phyloP scores from a whole-genome alignment of 768 basidiomycete genomes.

The Lactifluus echinatus region DNA sequence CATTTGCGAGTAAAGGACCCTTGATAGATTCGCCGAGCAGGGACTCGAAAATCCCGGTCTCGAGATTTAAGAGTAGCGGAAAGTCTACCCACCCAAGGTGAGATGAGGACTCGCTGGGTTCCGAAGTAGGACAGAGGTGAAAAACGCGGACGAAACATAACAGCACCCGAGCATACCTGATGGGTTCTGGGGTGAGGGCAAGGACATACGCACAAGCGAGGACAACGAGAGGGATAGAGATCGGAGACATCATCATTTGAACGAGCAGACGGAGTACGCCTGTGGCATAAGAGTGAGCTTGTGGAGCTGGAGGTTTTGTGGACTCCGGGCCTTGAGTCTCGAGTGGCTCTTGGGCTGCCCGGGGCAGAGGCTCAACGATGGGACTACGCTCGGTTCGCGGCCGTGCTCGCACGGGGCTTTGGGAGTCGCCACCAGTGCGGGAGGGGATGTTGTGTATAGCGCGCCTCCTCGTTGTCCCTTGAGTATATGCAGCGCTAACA shows the following conservation, averaged over 20 bases:
- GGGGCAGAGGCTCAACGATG: not conserved
- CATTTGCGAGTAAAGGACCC: slow-evolving; percentile 50
- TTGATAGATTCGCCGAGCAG: slow-evolving; percentile 51
- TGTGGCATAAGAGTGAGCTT: slow-evolving; percentile 34
- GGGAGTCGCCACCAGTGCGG: not conserved
- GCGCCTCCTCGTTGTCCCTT: not conserved
- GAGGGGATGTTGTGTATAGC: not conserved
- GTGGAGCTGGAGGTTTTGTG: not conserved
- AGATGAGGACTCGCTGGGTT: slow-evolving; percentile 7
- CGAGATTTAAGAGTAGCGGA: slow-evolving; percentile 48
- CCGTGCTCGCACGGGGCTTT: not conserved
- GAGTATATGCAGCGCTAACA: not conserved
- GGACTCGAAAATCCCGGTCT: slow-evolving; percentile 54
- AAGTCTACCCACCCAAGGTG: slow-evolving; percentile 48
- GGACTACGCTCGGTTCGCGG: not conserved
- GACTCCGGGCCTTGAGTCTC: not conserved
- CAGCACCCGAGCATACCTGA: slow-evolving; percentile 44
- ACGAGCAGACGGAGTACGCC: slow-evolving; percentile 44
- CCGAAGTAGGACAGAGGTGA: slow-evolving; percentile 30
- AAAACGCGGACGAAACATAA: slow-evolving; percentile 58
- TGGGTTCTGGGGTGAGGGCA: slow-evolving; percentile 31
- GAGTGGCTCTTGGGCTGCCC: not conserved
- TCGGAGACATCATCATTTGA: slow-evolving; percentile 44
- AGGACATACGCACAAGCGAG: slow-evolving; percentile 42
- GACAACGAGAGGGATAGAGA: slow-evolving; percentile 44